Percentiles rank a stretch among this genome's conserved stretches.
These are phyloP conservation scores for Citrus medica DNA, from an alignment of 345 rosid species.

Conservation along the genomic window DNA sequence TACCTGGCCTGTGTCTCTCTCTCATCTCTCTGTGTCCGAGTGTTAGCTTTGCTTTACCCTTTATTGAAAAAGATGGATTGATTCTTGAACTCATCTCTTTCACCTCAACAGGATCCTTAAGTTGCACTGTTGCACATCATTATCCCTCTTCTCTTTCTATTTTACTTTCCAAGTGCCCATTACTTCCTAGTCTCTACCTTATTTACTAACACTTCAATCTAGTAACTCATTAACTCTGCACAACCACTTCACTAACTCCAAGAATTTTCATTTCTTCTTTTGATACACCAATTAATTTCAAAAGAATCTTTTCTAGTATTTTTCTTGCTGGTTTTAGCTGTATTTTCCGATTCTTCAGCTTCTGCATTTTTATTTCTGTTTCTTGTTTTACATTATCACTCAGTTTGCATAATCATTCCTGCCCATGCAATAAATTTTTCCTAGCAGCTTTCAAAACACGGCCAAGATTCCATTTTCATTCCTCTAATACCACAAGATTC, in stretches of 20 bases:
- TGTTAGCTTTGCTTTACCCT: not conserved
- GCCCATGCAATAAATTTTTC: not conserved
- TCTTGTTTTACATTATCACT: not conserved
- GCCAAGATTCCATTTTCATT: not conserved
- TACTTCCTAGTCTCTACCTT: not conserved
- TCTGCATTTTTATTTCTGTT: not conserved
- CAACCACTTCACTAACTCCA: not conserved
- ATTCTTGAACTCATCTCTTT: slow-evolving; percentile 16
- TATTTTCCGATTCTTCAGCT: not conserved
- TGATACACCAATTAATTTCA: not conserved
- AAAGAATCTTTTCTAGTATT: not conserved
- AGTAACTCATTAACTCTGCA: not conserved
- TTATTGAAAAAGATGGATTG: not conserved
- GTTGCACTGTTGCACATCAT: not conserved
- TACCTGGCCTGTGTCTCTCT: not conserved
- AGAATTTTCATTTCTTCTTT: not conserved
- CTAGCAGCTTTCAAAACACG: not conserved
- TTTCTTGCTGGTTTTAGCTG: not conserved
- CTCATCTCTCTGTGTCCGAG: not conserved
- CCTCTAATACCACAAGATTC: not conserved
- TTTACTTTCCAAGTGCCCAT: not conserved
- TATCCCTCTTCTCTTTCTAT: not conserved
- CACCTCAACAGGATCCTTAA: not conserved
- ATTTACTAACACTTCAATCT: not conserved
- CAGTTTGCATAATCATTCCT: not conserved